Percentiles rank a stretch among this genome's conserved stretches.
Conservation (phyloP, 495 filamentous ascomycete species). For the Hypoxylon lienhwacheense region DNA sequence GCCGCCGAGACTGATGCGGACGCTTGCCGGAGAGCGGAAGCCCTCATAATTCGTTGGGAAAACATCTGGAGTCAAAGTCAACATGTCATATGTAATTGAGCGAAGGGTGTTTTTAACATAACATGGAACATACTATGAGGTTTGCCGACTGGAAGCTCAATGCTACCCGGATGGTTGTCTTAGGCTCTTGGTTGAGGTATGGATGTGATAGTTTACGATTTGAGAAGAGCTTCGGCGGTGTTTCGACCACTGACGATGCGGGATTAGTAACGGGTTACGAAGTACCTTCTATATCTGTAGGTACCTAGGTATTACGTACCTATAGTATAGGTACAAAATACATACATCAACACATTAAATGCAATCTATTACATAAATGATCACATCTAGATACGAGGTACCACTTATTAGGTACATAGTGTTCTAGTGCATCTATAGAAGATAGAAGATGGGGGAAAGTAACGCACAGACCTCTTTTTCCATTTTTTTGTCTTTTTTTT, state of each 20-base stretch:
- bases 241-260: conserved; percentile 18
- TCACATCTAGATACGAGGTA: no score
- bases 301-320: background rate
- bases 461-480: conserved; percentile 14
- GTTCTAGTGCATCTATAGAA: background rate
- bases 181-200: background rate
- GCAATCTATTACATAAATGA: no score
- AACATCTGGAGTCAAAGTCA: conserved; percentile 58
- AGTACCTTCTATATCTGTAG: background rate
- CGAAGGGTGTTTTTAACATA: background rate
- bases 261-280: conserved; percentile 19
- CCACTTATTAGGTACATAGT: conserved; percentile 2
- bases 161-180: conserved; percentile 9
- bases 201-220: conserved; percentile 7
- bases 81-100: background rate
- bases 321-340: background rate
- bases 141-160: conserved; percentile 9
- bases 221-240: conserved; percentile 12
- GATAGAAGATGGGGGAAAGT: conserved; percentile 4
- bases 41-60: conserved; percentile 60
- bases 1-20: no score
- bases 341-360: no score
- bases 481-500: background rate
- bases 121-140: conserved; percentile 35
- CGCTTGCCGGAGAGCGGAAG: conserved; percentile 58